These are phyloP conservation scores for Sicyos edulis DNA, from an alignment of 306 rosid genomes.

Conservation along the genomic window DNA sequence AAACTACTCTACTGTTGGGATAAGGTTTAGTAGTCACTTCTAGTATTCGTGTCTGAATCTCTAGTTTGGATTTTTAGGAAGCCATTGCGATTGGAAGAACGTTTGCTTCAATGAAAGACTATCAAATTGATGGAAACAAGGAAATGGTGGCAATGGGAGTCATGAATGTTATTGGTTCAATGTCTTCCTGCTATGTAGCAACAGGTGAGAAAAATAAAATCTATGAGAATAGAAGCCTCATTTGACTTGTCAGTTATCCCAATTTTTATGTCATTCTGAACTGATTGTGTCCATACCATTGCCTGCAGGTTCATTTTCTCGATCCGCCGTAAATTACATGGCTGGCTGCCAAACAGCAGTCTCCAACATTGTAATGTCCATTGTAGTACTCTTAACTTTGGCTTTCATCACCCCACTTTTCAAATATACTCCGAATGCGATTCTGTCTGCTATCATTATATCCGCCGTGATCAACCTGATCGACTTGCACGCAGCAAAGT, in stretches of 20 bases:
- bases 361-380: constrained; percentile 87
- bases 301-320: constrained; percentile 81
- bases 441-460: constrained; percentile 83
- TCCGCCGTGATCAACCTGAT: constrained; percentile 77
- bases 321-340: constrained; percentile 90
- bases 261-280: background rate
- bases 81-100: constrained; percentile 97
- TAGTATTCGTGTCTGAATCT: constrained; percentile 5
- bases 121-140: constrained; percentile 89
- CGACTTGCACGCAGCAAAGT: constrained; percentile 71
- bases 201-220: constrained; percentile 49
- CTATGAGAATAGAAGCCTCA: background rate
- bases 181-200: constrained; percentile 93
- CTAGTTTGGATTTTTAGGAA: constrained; percentile 43
- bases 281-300: constrained; percentile 6
- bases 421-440: constrained; percentile 85
- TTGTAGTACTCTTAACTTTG: constrained; percentile 69
- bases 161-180: constrained; percentile 85
- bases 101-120: constrained; percentile 90
- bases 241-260: background rate
- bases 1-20: background rate
- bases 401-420: constrained; percentile 80
- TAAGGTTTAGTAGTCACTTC: background rate
- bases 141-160: constrained; percentile 96
- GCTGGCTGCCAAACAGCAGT: constrained; percentile 91